Base-by-base conservation (phyloP, 192 early-diverging fungal genomes). In the Linnemannia schmuckeri region DNA sequence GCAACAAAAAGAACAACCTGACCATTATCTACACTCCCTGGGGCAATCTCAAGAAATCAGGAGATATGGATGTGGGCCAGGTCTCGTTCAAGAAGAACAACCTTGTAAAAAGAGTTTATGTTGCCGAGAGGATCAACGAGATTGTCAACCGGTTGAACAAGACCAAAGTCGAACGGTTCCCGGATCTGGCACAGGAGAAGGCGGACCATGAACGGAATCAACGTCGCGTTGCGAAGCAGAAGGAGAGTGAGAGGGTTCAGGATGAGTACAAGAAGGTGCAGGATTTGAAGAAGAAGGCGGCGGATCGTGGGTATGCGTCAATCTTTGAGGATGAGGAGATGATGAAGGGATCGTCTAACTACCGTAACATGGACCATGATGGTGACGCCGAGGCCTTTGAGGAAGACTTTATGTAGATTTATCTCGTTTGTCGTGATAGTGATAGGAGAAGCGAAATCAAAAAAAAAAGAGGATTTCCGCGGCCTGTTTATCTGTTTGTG, bases 131-230 rank as follows among this genome's bases (percentile, higher is more conserved):
- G 40, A 88, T 90, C 20, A 99, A 99, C 90, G 93, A 90, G 37
- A 94, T 97, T 40, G 91, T 99, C 66, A 99, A 99, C 88, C 90
- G 98, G 38, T 88, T 99, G 49, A 98, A 98, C 91, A 99, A 99
- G 90, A 98, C 99, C 0, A 96, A 95, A 73, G 80, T 88, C 0
- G 97, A 98, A 68, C 75, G 85, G 33, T 84, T 91, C 22, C 96
- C 96, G 24, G 98, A 99, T 83, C 88, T 99, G 81, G 82, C 89
- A n/a, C 89, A 91, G 41, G 93, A 96, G 70, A 96, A 96, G 81
- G 40, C 94, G 41, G 93, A 93, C 41, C 78, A 89, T 55, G 92
- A 93, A 17, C 90, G 92, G 42, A 79, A 80, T n/a, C 61, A 82
- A n/a, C 83, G 89, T 66, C 82, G 76, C 13, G 72, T 47, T 6